These are phyloP conservation scores for carrot (Daucus carota) DNA, from an alignment of 129 eudicot genomes.

Conservation along the genomic window DH1_v3.0 NC_030385.2:40848001-40848500, in stretches of 20 bases:
- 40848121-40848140: no score
- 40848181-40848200: no score
- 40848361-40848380: conserved; percentile 95
- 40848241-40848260: neutral
- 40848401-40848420: conserved; percentile 82
- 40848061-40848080: no score
- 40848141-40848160: no score
- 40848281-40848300: conserved; percentile 48
- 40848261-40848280: neutral
- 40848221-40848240: no score
- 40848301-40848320: conserved; percentile 99
- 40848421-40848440: conserved; percentile 40
- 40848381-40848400: conserved; percentile 96
- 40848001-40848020: no score
- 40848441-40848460: neutral
- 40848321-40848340: conserved; percentile 99
- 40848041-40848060: no score
- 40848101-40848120: no score
- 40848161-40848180: no score
- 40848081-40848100: no score
- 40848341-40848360: conserved; percentile 93
- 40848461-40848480: neutral
- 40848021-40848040: no score
- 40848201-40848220: no score
- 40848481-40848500: neutral